Evolutionary conservation across 768 basidiomycete genomes (phyloP).

Genomic region (Amanita pseudoporphyria): DNA sequence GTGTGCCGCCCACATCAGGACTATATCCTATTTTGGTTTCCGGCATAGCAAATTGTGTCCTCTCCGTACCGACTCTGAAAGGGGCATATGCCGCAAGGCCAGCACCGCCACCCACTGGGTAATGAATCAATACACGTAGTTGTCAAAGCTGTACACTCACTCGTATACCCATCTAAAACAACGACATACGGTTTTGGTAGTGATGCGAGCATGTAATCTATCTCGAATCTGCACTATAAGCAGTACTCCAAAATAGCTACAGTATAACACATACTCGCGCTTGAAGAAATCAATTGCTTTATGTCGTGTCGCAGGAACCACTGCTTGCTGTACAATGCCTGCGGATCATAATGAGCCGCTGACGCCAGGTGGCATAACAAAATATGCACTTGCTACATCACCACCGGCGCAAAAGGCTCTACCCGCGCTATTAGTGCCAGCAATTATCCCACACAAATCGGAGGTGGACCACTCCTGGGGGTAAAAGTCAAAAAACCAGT

Average conservation of each 20-base stretch:
- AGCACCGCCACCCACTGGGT: conserved; percentile 88
- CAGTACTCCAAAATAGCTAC: conserved; percentile 12
- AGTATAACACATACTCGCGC: conserved; percentile 54
- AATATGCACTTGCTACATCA: conserved; percentile 73
- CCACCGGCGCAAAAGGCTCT: conserved; percentile 92
- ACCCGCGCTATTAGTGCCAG: conserved; percentile 61
- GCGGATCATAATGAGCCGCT: neutral
- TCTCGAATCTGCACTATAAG: conserved; percentile 51
- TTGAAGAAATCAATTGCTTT: conserved; percentile 84
- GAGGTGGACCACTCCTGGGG: conserved; percentile 41
- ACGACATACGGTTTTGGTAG: conserved; percentile 85
- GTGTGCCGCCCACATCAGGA: conserved; percentile 91
- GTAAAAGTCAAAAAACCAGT: neutral
- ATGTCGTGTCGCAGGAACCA: conserved; percentile 38
- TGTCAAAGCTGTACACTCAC: conserved; percentile 38
- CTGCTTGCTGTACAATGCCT: conserved; percentile 24
- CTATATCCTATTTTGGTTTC: conserved; percentile 88
- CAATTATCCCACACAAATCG: conserved; percentile 60
- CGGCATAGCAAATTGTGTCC: conserved; percentile 90
- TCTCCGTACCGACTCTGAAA: conserved; percentile 91
- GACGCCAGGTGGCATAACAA: neutral
- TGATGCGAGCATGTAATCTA: conserved; percentile 63
- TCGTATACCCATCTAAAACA: conserved; percentile 84
- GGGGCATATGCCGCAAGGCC: conserved; percentile 79
- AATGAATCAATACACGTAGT: conserved; percentile 6